These are phyloP conservation scores for Flagelloscypha sp. DNA, from an alignment of 768 basidiomycete genomes.

Conservation along the genomic window DNA sequence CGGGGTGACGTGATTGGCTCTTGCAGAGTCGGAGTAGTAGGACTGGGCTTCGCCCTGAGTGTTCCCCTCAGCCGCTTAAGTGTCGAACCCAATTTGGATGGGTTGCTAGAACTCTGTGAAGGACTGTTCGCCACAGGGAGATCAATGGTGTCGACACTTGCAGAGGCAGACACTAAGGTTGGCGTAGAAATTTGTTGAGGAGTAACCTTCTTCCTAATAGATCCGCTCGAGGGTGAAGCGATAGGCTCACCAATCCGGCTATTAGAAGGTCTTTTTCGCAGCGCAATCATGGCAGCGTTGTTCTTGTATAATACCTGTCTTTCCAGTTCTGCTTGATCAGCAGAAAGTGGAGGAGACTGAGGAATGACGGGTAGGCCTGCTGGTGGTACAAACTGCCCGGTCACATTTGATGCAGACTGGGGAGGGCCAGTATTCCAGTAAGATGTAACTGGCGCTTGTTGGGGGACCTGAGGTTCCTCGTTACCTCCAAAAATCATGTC, in stretches of 20 bases:
- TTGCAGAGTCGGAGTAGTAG: constrained; percentile 31
- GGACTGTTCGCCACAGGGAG: constrained; percentile 36
- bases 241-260: constrained; percentile 33
- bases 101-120: constrained; percentile 32
- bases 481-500: constrained; percentile 57
- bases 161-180: constrained; percentile 55
- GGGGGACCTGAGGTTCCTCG: background rate
- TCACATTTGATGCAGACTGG: constrained; percentile 2
- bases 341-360: constrained; percentile 23
- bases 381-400: background rate
- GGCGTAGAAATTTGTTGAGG: constrained; percentile 61
- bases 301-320: constrained; percentile 61
- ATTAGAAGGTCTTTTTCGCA: constrained; percentile 43
- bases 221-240: constrained; percentile 28
- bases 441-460: constrained; percentile 8
- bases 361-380: constrained; percentile 23
- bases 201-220: constrained; percentile 49
- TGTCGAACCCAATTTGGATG: constrained; percentile 60
- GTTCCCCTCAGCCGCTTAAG: constrained; percentile 68
- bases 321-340: constrained; percentile 49
- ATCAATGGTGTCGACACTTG: constrained; percentile 61
- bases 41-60: constrained; percentile 45
- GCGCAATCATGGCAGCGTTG: constrained; percentile 55
- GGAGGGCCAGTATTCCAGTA: constrained; percentile 20
- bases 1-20: constrained; percentile 46